phyloP scores from a whole-genome alignment of 2,329 filamentous ascomycete species.

The Trichoderma polysporum region DNA sequence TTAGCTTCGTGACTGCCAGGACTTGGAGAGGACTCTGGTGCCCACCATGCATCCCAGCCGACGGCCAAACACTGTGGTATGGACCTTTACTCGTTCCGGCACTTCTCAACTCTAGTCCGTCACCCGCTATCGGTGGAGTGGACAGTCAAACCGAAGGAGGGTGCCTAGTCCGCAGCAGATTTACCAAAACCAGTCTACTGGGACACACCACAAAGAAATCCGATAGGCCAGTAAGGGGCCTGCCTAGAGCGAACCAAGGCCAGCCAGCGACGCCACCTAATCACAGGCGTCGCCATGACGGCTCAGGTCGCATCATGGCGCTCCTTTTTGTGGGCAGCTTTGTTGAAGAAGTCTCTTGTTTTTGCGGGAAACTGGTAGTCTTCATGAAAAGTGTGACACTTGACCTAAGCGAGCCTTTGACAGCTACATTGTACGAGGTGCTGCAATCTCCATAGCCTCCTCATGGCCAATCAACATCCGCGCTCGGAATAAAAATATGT shows the following conservation, averaged over 20 bases:
- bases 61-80: neutral
- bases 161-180: neutral
- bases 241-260: neutral
- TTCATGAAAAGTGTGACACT: neutral
- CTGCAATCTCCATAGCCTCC: neutral
- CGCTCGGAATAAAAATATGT: neutral
- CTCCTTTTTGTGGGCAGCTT: neutral
- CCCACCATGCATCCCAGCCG: neutral
- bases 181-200: constrained; percentile 9
- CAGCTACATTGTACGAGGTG: neutral
- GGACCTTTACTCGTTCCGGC: constrained; percentile 8
- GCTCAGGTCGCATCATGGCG: neutral
- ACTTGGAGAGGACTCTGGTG: neutral
- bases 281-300: neutral
- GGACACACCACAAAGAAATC: constrained; percentile 1
- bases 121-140: neutral
- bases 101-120: neutral
- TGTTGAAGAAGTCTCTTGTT: neutral
- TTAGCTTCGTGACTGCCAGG: neutral
- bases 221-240: neutral
- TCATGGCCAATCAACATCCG: neutral
- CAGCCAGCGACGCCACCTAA: constrained; percentile 7
- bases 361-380: neutral
- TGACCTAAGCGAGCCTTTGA: neutral
- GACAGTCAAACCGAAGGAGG: neutral